phyloP scores from a whole-genome alignment of 2,329 filamentous ascomycete genomes.

The Incumbomyces delicatus region DNA sequence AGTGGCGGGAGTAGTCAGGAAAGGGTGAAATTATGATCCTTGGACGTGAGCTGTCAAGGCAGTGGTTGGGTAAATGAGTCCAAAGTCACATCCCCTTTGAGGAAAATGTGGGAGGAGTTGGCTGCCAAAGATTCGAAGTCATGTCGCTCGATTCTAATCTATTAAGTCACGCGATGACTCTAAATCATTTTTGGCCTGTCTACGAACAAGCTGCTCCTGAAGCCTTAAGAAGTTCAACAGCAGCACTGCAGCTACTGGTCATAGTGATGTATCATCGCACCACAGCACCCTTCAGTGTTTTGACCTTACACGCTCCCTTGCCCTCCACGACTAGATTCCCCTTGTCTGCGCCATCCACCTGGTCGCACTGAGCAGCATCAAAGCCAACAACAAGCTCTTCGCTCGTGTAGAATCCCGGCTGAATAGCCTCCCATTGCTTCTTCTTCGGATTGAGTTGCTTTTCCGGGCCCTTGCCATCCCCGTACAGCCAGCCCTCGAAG shows the following conservation, averaged over 20 bases:
- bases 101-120: neutral
- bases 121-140: neutral
- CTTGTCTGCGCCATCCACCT: constrained; percentile 54
- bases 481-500: constrained; percentile 82
- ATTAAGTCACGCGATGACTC: neutral
- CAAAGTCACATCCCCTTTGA: neutral
- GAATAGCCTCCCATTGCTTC: constrained; percentile 96
- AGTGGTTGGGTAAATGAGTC: neutral
- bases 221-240: too few relatives aligned
- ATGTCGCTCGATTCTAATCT: neutral
- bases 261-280: constrained; percentile 11
- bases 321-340: constrained; percentile 60
- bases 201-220: too few relatives aligned
- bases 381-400: constrained; percentile 74
- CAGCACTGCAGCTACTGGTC: too few relatives aligned
- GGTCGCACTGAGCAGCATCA: constrained; percentile 61
- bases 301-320: constrained; percentile 74
- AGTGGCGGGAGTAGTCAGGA: constrained; percentile 10
- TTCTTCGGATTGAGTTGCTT: constrained; percentile 96
- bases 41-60: too few relatives aligned
- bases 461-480: constrained; percentile 61
- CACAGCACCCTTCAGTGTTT: constrained; percentile 63
- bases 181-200: neutral
- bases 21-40: constrained; percentile 7
- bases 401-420: constrained; percentile 91